Evolutionary conservation across 768 basidiomycete genomes (phyloP), one percentile per base, ranked within the genome.

Genomic region (Xerocomellus chrysenteron): DNA sequence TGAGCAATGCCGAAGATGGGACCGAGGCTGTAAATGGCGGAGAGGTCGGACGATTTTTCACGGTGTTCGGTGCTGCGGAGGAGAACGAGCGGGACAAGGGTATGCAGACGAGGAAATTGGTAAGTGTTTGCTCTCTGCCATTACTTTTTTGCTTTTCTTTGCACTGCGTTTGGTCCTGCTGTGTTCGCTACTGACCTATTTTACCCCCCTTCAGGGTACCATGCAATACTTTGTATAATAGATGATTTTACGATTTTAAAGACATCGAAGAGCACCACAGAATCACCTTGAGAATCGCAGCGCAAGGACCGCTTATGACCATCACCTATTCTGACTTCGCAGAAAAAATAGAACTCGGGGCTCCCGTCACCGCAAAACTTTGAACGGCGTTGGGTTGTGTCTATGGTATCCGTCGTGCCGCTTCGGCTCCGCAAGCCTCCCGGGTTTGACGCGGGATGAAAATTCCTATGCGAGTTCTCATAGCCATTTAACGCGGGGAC

Each of bases 51-150:
- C 79, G 84, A 63, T 74, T 77, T 56, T 97, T 97, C 67, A 88
- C 82, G 16, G 91, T 93, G 17, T 97, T 90, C 64, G 86, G 85
- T 40, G 92, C 94, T 1, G 94, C 94, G 1, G 81, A 80, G 61
- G 94, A 96, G 80, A 97, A 97, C 65, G 87, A 91, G 67, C 77
- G 86, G 57, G 94, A 96, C 73, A 82, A 85, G 64, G 87, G 86
- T 40, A 86, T 87, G 76, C 87, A 87, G 66, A 81, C 83, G 39
- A 76, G 90, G 68, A 80, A 85, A 64, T 75, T 87, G 80, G 93
- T 92, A 66, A 69, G 88, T 55, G 21, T 35, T 33, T 21, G 19
- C 11, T 45, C n/a, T 19, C 8, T 17, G 5, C 33, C n/a, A 6
- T 26, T 36, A 13, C 13, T 13, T 30, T 32, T 14, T 13, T n/a